phyloP scores from a whole-genome alignment of 768 basidiomycete species.

The Calocybe indica region DNA sequence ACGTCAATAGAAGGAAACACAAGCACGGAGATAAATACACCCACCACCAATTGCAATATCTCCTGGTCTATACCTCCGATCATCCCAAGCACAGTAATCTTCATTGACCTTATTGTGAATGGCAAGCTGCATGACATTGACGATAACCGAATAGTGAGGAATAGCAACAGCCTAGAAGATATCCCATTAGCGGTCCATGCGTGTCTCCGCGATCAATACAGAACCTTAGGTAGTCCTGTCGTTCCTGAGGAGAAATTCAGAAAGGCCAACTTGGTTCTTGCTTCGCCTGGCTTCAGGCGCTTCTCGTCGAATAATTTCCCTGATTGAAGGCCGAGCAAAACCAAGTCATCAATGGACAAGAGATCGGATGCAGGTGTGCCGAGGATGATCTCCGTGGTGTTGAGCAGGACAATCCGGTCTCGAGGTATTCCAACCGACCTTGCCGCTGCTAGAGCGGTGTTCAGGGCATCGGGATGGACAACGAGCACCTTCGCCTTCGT shows the following conservation, averaged over 20 bases:
- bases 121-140: constrained; percentile 56
- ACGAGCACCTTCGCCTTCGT: constrained; percentile 45
- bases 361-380: constrained; percentile 5
- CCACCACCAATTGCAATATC: constrained; percentile 56
- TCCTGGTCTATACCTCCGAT: constrained; percentile 50
- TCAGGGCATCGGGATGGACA: constrained; percentile 37
- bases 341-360: constrained; percentile 39
- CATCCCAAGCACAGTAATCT: constrained; percentile 35
- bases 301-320: constrained; percentile 39
- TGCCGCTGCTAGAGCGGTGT: constrained; percentile 37
- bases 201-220: background rate
- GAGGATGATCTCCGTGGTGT: constrained; percentile 15
- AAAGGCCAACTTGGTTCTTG: constrained; percentile 63
- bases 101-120: constrained; percentile 45
- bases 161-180: constrained; percentile 50
- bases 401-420: constrained; percentile 34
- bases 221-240: constrained; percentile 68
- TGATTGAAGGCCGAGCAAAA: constrained; percentile 39
- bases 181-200: background rate
- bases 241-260: constrained; percentile 71
- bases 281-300: constrained; percentile 50
- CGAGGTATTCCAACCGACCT: constrained; percentile 26
- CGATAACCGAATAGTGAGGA: constrained; percentile 51
- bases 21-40: constrained; percentile 5
- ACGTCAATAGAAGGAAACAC: background rate